Percentiles rank a stretch among this genome's conserved stretches.
Evolutionary conservation across 2,329 filamentous ascomycete species (phyloP).

Genomic region (Aspergillus sp.): DNA sequence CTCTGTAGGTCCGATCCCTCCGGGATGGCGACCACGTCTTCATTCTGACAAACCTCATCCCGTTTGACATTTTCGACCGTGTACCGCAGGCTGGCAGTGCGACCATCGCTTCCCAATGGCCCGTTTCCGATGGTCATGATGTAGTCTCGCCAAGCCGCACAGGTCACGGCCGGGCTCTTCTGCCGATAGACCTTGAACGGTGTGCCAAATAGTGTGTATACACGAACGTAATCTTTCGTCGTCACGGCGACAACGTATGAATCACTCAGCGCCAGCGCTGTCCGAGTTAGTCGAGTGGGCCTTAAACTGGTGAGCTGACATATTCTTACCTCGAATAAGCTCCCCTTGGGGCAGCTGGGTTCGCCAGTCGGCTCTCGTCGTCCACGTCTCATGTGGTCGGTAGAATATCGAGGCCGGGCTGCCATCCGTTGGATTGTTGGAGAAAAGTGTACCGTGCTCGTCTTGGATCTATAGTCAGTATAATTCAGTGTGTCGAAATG

Average conservation of each 20-base stretch:
- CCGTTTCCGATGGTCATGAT: conserved; percentile 96
- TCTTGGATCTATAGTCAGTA: conserved; percentile 41
- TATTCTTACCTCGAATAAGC: conserved; percentile 58
- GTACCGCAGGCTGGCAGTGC: conserved; percentile 71
- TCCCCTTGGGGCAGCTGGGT: conserved; percentile 87
- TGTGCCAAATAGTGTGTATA: conserved; percentile 90
- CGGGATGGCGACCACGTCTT: conserved; percentile 84
- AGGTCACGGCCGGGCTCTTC: conserved; percentile 90
- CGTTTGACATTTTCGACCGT: conserved; percentile 93
- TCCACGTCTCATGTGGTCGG: conserved; percentile 96
- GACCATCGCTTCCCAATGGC: conserved; percentile 74
- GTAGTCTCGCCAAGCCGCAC: conserved; percentile 92
- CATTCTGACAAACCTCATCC: conserved; percentile 90
- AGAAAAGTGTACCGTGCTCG: conserved; percentile 81
- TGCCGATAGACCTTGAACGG: conserved; percentile 87
- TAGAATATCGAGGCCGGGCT: conserved; percentile 88
- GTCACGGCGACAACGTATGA: conserved; percentile 90
- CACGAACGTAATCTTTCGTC: conserved; percentile 79
- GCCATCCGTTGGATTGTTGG: conserved; percentile 67
- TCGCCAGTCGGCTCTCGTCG: conserved; percentile 83
- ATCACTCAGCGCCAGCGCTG: conserved; percentile 83
- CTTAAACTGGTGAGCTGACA: neutral
- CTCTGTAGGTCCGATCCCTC: conserved; percentile 71
- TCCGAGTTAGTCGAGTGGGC: neutral
- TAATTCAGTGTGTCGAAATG: neutral